Evolutionary conservation across 108 stramenopile species (phyloP).

Genomic region (Cyclostephanos tholiformis): DNA sequence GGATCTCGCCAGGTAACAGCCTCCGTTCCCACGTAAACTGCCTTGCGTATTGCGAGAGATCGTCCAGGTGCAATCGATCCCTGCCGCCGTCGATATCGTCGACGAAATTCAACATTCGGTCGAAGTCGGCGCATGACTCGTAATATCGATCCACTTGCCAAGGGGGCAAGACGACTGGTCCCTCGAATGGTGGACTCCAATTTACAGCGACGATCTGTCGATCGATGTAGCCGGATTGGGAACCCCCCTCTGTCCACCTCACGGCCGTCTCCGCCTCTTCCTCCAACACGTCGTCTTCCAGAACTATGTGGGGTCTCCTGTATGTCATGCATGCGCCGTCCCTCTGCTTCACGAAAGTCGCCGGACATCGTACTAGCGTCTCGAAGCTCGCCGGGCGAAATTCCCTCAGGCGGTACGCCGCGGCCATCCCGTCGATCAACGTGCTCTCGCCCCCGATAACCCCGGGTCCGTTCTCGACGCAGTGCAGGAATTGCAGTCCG

Average conservation of each 20-base stretch:
- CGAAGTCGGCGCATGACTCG: slow-evolving; percentile 72
- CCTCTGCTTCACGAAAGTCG: slow-evolving; percentile 81
- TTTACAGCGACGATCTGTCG: slow-evolving; percentile 66
- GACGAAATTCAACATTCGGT: slow-evolving; percentile 56
- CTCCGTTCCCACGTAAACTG: slow-evolving; percentile 68
- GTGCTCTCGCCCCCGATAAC: slow-evolving; percentile 68
- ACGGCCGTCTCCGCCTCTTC: neutral
- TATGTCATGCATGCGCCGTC: slow-evolving; percentile 77
- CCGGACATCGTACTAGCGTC: slow-evolving; percentile 51
- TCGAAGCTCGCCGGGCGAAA: slow-evolving; percentile 70
- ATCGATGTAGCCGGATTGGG: slow-evolving; percentile 23
- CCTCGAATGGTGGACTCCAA: slow-evolving; percentile 88
- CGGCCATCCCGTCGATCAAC: slow-evolving; percentile 82
- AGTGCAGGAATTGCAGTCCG: slow-evolving; percentile 77
- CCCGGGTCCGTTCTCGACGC: slow-evolving; percentile 44
- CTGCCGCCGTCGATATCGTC: neutral
- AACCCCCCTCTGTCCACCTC: neutral
- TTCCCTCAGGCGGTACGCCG: slow-evolving; percentile 62
- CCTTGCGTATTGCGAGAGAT: slow-evolving; percentile 52
- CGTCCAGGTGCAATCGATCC: neutral
- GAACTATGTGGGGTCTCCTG: slow-evolving; percentile 65
- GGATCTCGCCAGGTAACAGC: slow-evolving; percentile 61
- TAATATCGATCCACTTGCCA: slow-evolving; percentile 58
- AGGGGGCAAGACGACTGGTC: slow-evolving; percentile 56
- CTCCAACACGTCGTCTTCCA: slow-evolving; percentile 33